Conservation (phyloP, 2,329 filamentous ascomycete genomes). For the Geosmithia flava region DNA sequence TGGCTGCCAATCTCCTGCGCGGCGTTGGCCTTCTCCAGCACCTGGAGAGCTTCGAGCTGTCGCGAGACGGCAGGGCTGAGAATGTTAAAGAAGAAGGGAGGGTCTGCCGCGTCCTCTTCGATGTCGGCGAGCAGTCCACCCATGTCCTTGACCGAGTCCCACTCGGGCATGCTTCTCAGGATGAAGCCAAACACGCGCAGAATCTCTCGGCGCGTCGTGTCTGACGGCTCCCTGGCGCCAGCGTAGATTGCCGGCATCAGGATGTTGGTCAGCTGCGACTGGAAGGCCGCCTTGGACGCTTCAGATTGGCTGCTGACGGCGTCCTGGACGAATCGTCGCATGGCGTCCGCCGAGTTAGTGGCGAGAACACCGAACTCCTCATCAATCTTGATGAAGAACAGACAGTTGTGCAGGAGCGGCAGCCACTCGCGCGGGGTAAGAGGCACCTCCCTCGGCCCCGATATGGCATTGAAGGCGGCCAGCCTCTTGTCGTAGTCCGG, state of each 20-base stretch:
- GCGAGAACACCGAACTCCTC: constrained; percentile 79
- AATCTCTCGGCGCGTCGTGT: constrained; percentile 75
- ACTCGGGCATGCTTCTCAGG: constrained; percentile 56
- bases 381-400: constrained; percentile 75
- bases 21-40: constrained; percentile 57
- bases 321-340: constrained; percentile 67
- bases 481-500: constrained; percentile 79
- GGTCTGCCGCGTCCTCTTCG: constrained; percentile 51
- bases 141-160: constrained; percentile 64
- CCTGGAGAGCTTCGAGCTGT: constrained; percentile 70
- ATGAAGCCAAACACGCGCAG: constrained; percentile 69
- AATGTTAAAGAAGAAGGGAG: constrained; percentile 85
- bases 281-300: constrained; percentile 20
- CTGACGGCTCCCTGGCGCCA: constrained; percentile 66
- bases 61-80: constrained; percentile 81
- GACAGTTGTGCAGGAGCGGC: constrained; percentile 76
- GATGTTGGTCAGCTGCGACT: constrained; percentile 41
- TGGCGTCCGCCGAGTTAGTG: constrained; percentile 65
- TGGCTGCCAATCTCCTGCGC: constrained; percentile 55
- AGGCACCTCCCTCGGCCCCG: constrained; percentile 41
- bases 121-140: constrained; percentile 46
- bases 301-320: constrained; percentile 25
- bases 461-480: constrained; percentile 62
- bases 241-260: constrained; percentile 66
- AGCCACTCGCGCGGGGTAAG: constrained; percentile 70